Percentiles rank a stretch among this genome's conserved stretches.
phyloP scores from a whole-genome alignment of 257 asterid genomes.

The Leptodermis oblonga region DNA sequence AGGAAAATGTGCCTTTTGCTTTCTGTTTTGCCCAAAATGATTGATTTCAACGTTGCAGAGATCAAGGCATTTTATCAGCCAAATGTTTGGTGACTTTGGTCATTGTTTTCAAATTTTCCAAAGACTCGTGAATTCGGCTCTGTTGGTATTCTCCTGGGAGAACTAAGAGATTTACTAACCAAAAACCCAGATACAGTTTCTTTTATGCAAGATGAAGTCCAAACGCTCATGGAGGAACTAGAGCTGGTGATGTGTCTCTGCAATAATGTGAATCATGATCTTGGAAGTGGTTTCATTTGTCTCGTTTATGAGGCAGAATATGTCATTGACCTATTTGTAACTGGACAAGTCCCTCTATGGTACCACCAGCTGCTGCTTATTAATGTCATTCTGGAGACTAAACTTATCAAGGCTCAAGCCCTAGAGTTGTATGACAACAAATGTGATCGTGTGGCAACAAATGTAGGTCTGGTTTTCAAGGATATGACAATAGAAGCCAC shows the following conservation, averaged over 20 bases:
- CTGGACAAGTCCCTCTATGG: neutral
- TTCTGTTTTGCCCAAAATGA: neutral
- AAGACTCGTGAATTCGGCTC: slow-evolving; percentile 10
- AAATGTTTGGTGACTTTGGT: neutral
- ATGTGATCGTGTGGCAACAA: neutral
- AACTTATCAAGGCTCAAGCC: neutral
- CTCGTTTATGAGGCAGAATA: slow-evolving; percentile 8
- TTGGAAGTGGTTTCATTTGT: neutral
- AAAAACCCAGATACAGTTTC: neutral
- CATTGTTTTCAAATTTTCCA: slow-evolving; percentile 7
- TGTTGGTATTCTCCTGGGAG: slow-evolving; percentile 7
- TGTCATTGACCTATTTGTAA: neutral
- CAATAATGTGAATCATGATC: neutral
- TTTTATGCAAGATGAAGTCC: neutral
- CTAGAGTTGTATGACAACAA: neutral
- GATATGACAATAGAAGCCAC: neutral
- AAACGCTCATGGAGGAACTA: neutral
- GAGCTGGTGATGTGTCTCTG: neutral
- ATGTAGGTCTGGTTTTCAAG: neutral
- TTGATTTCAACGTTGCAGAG: neutral
- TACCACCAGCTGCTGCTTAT: neutral
- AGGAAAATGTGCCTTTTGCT: neutral
- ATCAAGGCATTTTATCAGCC: neutral
- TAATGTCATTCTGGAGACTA: neutral
- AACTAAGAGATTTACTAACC: slow-evolving; percentile 9